phyloP scores from a whole-genome alignment of 2,329 filamentous ascomycete genomes.

The Zymoseptoria ardabiliae region DNA sequence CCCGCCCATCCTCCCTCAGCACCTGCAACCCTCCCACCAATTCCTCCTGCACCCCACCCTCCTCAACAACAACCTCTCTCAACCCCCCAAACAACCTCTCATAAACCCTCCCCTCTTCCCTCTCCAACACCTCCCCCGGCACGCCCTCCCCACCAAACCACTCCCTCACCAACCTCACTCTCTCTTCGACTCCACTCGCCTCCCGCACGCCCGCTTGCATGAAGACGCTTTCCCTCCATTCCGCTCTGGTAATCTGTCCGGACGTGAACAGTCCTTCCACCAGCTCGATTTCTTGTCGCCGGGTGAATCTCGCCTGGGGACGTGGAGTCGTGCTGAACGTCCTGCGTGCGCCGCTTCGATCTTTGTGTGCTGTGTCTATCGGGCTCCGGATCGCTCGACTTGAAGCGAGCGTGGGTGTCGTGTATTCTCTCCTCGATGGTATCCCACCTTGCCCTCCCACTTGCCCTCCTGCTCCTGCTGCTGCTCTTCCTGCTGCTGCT shows the following conservation, averaged over 20 bases:
- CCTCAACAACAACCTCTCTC: constrained; percentile 35
- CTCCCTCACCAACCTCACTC: constrained; percentile 11
- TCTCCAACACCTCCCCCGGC: constrained; percentile 61
- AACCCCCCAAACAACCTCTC: constrained; percentile 71
- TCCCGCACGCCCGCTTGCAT: constrained; percentile 8
- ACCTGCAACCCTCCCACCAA: constrained; percentile 42
- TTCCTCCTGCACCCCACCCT: constrained; percentile 41
- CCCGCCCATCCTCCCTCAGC: constrained; percentile 50
- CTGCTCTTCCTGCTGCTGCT: too few species aligned
- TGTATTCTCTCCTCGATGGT: too few species aligned
- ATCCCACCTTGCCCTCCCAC: too few species aligned
- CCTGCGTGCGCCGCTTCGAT: background rate
- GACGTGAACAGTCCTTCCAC: constrained; percentile 13
- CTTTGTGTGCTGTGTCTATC: too few species aligned
- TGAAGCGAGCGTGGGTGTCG: too few species aligned
- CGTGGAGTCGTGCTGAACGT: background rate
- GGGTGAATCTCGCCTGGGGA: constrained; percentile 5
- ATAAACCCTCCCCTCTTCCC: constrained; percentile 67
- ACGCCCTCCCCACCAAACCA: constrained; percentile 53
- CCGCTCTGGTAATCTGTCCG: constrained; percentile 13
- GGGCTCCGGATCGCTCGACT: too few species aligned
- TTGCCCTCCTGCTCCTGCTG: too few species aligned
- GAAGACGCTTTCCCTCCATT: constrained; percentile 16
- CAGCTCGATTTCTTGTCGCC: constrained; percentile 12
- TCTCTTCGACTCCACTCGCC: constrained; percentile 6